Base-by-base conservation (phyloP, 2,329 filamentous ascomycete genomes). In the Helicocarpus griseus region DNA sequence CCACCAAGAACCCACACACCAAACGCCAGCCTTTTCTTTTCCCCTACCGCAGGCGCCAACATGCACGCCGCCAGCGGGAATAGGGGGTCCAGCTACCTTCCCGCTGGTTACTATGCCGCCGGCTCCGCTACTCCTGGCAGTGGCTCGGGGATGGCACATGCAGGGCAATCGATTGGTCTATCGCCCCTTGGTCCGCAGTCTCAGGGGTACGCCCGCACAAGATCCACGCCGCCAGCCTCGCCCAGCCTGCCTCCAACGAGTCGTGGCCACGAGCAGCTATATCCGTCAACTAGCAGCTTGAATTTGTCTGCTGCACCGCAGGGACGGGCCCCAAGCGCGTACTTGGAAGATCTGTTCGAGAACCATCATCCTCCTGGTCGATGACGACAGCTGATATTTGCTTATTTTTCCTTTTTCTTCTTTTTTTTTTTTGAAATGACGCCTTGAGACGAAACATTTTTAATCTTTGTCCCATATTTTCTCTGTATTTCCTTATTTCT, bases 71-170 rank as follows among this genome's bases (percentile, higher is more conserved):
- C 71, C 43, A 80, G 80, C 59, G 63, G 63, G n/a, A 79, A 79
- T 57, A 84, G 90, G 49, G 81, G 80, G 53, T 95, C 88, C n/a
- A 65, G 54, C 28, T 95, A 91, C 65, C 77, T 96, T 19, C 91
- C 91, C 14, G 85, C 91, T 2, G 91, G 91, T 1, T 96, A 95
- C 72, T 97, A 97, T 64, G 85, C 89, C 29, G 79, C 87, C 4
- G 80, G 85, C 21, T 77, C 76, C 29, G 77, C 76, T 9, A 74
- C 77, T 40, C 68, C 65, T 51, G 73, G 68, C 11, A 69, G 71
- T 49, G 71, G 71, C 53, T 57, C 59, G 55, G 51, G 54, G 47
- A 44, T 54, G 56, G 59, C 39, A 58, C 61, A 44, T 50, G 44
- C 14, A 53, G 24, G 29, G 22, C 47, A 49, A 19, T 76, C 78